Conservation (phyloP, 2,329 filamentous ascomycete genomes). For the Stagonosporopsis tanaceti region DNA sequence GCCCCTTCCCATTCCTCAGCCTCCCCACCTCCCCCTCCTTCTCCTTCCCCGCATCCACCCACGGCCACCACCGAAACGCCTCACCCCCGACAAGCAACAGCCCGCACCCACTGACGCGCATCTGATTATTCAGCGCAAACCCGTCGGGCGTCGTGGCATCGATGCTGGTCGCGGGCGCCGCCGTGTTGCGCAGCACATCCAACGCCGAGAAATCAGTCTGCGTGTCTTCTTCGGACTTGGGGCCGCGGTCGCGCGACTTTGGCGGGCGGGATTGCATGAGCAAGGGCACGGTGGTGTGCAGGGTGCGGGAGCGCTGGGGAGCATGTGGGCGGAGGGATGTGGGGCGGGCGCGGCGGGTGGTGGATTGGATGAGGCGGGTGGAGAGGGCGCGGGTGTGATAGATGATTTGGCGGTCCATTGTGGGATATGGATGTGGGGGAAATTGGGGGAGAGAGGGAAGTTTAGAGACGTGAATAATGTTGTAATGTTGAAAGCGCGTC, state of each 20-base stretch:
- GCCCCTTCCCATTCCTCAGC: constrained; percentile 77
- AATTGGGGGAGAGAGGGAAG: not conserved
- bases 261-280: constrained; percentile 46
- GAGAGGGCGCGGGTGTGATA: constrained; percentile 22
- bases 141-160: constrained; percentile 84
- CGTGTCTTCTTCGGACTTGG: constrained; percentile 67
- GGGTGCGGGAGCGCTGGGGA: constrained; percentile 1
- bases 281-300: constrained; percentile 31
- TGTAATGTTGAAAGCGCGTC: constrained; percentile 11
- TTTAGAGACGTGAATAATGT: not conserved
- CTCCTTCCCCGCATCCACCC: constrained; percentile 60
- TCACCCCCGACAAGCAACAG: constrained; percentile 85
- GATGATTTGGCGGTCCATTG: constrained; percentile 30
- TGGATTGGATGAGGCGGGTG: constrained; percentile 10
- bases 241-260: constrained; percentile 65
- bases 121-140: constrained; percentile 85
- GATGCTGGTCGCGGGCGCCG: constrained; percentile 80
- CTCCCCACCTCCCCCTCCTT: constrained; percentile 40
- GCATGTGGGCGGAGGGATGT: not conserved
- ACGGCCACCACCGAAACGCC: constrained; percentile 88
- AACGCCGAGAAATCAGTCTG: constrained; percentile 77
- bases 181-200: constrained; percentile 79
- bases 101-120: constrained; percentile 73
- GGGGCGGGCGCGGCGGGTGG: constrained; percentile 12
- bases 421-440: not conserved